Conservation (phyloP, 106 monocot genomes). For the Platanthera guangdongensis region DNA sequence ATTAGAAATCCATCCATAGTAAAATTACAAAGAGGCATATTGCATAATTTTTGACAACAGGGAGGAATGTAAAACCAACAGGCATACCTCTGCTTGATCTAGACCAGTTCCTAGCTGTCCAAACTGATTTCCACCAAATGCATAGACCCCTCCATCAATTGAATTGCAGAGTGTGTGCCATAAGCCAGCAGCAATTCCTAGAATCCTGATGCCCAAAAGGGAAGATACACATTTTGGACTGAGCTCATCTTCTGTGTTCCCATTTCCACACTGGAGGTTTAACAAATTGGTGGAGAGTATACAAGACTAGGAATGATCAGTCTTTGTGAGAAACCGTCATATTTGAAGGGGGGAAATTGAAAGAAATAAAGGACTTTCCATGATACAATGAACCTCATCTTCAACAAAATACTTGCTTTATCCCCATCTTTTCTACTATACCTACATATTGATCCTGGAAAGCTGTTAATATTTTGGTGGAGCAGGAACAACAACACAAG, state of each 20-base stretch:
- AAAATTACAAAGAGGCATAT: background rate
- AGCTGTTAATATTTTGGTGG: constrained; percentile 36
- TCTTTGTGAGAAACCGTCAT: background rate
- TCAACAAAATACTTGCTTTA: constrained; percentile 58
- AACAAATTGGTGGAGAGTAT: constrained; percentile 17
- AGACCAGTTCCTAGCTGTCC: constrained; percentile 89
- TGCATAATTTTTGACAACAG: background rate
- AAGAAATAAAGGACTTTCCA: constrained; percentile 28
- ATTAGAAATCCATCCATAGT: background rate
- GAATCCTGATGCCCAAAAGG: constrained; percentile 68
- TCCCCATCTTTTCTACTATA: constrained; percentile 65
- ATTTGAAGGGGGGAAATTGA: constrained; percentile 8
- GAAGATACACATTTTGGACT: constrained; percentile 87
- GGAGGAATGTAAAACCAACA: background rate
- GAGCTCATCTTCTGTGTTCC: constrained; percentile 80
- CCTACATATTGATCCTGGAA: constrained; percentile 58
- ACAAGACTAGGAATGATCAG: constrained; percentile 13
- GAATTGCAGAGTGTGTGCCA: constrained; percentile 97
- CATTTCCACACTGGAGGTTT: constrained; percentile 78
- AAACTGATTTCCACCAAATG: constrained; percentile 98
- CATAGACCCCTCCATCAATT: constrained; percentile 71
- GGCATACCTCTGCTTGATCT: constrained; percentile 78
- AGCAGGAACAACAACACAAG: constrained; percentile 3
- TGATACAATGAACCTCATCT: constrained; percentile 51
- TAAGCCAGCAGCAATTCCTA: constrained; percentile 66